Conservation (phyloP, 2,329 filamentous ascomycete species). For the Aspergillus cejpii region DNA sequence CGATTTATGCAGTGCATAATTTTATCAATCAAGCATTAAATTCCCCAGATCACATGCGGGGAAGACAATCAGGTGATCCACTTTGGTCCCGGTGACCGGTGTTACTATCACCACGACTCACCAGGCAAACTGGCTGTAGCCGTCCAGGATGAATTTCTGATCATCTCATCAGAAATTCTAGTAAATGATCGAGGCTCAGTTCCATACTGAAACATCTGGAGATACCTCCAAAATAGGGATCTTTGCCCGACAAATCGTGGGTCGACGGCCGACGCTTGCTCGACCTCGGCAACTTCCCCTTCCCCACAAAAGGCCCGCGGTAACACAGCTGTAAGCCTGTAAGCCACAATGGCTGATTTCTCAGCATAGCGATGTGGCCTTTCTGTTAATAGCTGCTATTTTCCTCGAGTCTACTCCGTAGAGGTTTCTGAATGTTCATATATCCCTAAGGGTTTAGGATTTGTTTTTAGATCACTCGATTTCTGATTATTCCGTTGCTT, state of each 20-base stretch:
- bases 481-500: background rate
- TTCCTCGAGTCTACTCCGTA: constrained; percentile 1
- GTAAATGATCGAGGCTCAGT: background rate
- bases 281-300: constrained; percentile 30
- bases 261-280: background rate
- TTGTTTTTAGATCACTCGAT: constrained; percentile 3
- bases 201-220: background rate
- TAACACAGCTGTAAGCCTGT: constrained; percentile 15
- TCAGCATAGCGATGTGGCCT: constrained; percentile 1
- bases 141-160: too few relatives aligned
- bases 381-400: constrained; percentile 4
- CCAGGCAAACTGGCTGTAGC: too few relatives aligned
- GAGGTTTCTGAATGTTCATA: constrained; percentile 4
- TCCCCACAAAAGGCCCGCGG: constrained; percentile 27
- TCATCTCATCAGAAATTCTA: background rate
- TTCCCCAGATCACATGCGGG: background rate
- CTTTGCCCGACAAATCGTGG: background rate
- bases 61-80: background rate
- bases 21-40: background rate
- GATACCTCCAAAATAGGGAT: background rate
- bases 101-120: too few relatives aligned
- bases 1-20: background rate
- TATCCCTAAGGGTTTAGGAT: constrained; percentile 1
- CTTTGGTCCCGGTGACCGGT: background rate
- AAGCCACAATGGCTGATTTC: constrained; percentile 2